Percentiles rank a stretch among this genome's conserved stretches.
These are phyloP conservation scores for Niebla homalea DNA, from an alignment of 495 filamentous ascomycete species.

Conservation along the genomic window DNA sequence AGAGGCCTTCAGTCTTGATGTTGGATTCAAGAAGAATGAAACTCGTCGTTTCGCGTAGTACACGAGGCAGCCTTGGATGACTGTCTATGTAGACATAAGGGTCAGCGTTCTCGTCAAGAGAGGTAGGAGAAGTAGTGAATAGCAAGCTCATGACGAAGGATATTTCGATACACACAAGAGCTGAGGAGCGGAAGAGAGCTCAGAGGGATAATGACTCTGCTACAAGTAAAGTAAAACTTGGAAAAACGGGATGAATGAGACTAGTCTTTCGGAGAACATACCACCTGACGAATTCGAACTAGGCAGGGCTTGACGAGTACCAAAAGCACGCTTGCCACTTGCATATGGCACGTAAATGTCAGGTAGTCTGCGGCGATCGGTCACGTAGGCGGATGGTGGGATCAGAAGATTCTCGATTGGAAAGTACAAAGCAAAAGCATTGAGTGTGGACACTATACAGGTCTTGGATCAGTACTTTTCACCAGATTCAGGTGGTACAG, in stretches of 20 bases:
- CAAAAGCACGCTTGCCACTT: slow-evolving; percentile 33
- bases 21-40: slow-evolving; percentile 34
- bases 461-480: not conserved
- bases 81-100: slow-evolving; percentile 18
- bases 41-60: slow-evolving; percentile 36
- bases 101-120: too few relatives aligned
- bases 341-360: slow-evolving; percentile 35
- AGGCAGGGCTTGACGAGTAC: slow-evolving; percentile 29
- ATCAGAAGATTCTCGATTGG: slow-evolving; percentile 37
- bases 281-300: not conserved
- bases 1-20: slow-evolving; percentile 35
- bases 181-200: too few relatives aligned
- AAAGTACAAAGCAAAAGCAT: slow-evolving; percentile 31
- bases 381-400: slow-evolving; percentile 37
- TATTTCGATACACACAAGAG: too few relatives aligned
- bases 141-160: too few relatives aligned
- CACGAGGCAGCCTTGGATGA: slow-evolving; percentile 31
- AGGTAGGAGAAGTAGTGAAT: too few relatives aligned
- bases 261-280: too few relatives aligned
- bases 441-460: slow-evolving; percentile 32
- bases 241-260: too few relatives aligned
- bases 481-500: too few relatives aligned
- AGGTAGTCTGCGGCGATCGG: slow-evolving; percentile 34
- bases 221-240: too few relatives aligned
- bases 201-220: too few relatives aligned